A percentile compares a stretch with the other conserved stretches of the same genome.
phyloP scores from a whole-genome alignment of 306 rosid species.

The Vachellia pachyceras region DNA sequence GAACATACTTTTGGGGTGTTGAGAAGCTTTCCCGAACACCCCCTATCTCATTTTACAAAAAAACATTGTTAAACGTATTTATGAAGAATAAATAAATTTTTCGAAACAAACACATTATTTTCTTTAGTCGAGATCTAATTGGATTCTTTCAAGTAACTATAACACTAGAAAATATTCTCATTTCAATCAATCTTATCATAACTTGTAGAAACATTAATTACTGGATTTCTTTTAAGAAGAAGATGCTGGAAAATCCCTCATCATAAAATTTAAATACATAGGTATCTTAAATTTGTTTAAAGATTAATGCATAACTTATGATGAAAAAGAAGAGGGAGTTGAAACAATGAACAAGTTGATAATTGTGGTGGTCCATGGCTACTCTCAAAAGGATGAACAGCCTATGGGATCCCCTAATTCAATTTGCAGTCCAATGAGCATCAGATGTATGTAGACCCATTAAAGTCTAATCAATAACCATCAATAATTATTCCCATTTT shows the following conservation, averaged over 20 bases:
- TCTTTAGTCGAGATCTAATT: too few relatives aligned
- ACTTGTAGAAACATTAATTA: not conserved
- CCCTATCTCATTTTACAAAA: too few relatives aligned
- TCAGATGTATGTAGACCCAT: conserved; percentile 51
- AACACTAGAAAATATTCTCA: too few relatives aligned
- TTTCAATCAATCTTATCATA: not conserved
- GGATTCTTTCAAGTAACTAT: too few relatives aligned
- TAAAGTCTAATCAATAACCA: conserved; percentile 32
- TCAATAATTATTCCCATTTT: conserved; percentile 35
- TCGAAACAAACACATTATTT: too few relatives aligned
- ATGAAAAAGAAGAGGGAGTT: not conserved
- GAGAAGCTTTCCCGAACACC: too few relatives aligned
- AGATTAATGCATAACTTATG: not conserved
- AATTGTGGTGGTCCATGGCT: conserved; percentile 39
- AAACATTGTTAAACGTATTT: too few relatives aligned
- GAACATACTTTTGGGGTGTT: too few relatives aligned
- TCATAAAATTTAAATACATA: too few relatives aligned
- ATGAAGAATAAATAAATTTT: too few relatives aligned
- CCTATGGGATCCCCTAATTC: conserved; percentile 30
- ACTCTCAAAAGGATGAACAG: conserved; percentile 32
- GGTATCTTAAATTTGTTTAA: too few relatives aligned
- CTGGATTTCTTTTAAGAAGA: not conserved
- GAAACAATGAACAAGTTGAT: not conserved
- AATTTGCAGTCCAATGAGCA: conserved; percentile 29
- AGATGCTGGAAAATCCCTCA: too few relatives aligned